Percentiles rank a stretch among this genome's conserved stretches.
These are phyloP conservation scores for Ambrosiella xylebori DNA, from an alignment of 2,329 filamentous ascomycete genomes.

Conservation along the genomic window DNA sequence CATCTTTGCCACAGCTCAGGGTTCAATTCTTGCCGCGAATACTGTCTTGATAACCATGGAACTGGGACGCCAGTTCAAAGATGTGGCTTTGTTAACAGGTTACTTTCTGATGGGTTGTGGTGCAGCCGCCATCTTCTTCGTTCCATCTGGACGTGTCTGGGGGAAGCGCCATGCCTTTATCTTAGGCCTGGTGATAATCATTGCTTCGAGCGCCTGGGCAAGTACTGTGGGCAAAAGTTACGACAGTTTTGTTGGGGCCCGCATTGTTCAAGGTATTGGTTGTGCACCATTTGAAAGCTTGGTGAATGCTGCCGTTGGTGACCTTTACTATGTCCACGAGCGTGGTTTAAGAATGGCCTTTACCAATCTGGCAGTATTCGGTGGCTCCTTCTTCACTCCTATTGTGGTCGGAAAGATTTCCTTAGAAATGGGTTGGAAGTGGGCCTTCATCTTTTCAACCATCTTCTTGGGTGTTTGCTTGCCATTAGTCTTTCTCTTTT, in stretches of 20 bases:
- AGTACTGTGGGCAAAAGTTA: constrained; percentile 53
- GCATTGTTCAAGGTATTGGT: constrained; percentile 73
- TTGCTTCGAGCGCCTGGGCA: constrained; percentile 62
- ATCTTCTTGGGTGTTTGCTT: constrained; percentile 63
- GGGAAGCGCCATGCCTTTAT: constrained; percentile 83
- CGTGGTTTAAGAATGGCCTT: constrained; percentile 78
- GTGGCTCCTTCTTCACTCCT: constrained; percentile 50
- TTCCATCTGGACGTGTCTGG: constrained; percentile 77
- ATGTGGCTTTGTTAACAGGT: constrained; percentile 66
- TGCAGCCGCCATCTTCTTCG: constrained; percentile 65
- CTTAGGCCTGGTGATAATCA: constrained; percentile 55
- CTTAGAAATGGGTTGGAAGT: constrained; percentile 56
- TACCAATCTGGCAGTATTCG: constrained; percentile 40
- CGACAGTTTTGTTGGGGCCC: constrained; percentile 54
- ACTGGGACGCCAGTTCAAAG: constrained; percentile 50
- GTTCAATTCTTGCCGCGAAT: constrained; percentile 75
- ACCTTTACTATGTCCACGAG: constrained; percentile 78
- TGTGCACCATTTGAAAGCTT: constrained; percentile 79
- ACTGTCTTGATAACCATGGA: constrained; percentile 58
- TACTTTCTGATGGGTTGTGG: constrained; percentile 77
- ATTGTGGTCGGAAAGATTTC: constrained; percentile 85
- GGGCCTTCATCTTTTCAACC: constrained; percentile 76
- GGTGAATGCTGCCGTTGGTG: constrained; percentile 75
- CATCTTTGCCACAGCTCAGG: constrained; percentile 69
- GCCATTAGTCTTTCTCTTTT: constrained; percentile 56